A percentile compares a stretch with the other conserved stretches of the same genome.
Evolutionary conservation across 768 basidiomycete species (phyloP).

Genomic region (Leccinellum rugosiceps): DNA sequence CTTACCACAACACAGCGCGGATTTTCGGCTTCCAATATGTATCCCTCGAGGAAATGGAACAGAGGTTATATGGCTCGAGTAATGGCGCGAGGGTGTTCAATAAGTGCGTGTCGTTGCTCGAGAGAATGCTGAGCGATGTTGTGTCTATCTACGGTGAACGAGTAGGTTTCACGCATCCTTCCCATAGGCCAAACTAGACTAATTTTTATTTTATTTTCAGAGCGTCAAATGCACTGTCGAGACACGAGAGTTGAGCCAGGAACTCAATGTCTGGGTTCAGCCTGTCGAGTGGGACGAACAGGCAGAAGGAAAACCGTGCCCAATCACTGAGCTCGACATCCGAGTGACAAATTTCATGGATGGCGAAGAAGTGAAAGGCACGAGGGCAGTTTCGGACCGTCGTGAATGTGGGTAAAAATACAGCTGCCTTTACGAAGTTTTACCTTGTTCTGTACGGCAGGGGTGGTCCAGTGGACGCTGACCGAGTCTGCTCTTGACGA

Average conservation of each 20-base stretch:
- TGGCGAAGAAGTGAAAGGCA: conserved; percentile 35
- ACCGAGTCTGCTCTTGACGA: conserved; percentile 34
- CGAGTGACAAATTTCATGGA: conserved; percentile 44
- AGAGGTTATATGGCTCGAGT: conserved; percentile 60
- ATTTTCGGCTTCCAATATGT: conserved; percentile 96
- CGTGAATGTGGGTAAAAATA: conserved; percentile 15
- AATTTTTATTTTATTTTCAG: conserved; percentile 25
- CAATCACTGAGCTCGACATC: conserved; percentile 61
- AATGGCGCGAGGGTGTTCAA: conserved; percentile 70
- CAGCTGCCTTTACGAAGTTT: background rate
- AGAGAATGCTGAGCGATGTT: conserved; percentile 59
- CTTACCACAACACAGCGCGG: conserved; percentile 82
- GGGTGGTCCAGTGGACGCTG: conserved; percentile 61
- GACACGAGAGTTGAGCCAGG: conserved; percentile 39
- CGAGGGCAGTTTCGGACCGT: conserved; percentile 30
- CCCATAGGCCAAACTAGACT: background rate
- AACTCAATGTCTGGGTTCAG: conserved; percentile 66
- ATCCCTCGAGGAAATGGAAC: conserved; percentile 84
- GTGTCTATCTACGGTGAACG: conserved; percentile 58
- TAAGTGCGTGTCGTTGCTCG: conserved; percentile 69
- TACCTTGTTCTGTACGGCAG: conserved; percentile 33
- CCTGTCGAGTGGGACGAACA: conserved; percentile 48
- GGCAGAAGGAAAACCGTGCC: conserved; percentile 32
- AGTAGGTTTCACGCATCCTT: conserved; percentile 39
- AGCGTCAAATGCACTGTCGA: conserved; percentile 62